phyloP scores from a whole-genome alignment of 2,329 filamentous ascomycete species.

The Aspergillus spinulosporus region DNA sequence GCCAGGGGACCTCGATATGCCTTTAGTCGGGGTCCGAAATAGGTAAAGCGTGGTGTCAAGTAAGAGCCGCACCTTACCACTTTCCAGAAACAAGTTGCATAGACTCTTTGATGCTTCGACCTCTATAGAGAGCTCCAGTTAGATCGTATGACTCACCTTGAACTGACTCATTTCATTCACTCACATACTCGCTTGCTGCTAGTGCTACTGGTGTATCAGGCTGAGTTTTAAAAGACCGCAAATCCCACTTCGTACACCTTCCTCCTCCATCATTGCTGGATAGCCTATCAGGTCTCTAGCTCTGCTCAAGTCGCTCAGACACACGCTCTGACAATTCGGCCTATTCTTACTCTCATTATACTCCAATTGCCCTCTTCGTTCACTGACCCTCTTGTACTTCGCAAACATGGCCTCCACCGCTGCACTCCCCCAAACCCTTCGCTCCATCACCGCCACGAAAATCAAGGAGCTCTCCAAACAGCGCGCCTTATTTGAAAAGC shows the following conservation, averaged over 20 bases:
- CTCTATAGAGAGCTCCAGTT: background rate
- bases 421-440: conserved; percentile 53
- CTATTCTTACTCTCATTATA: background rate
- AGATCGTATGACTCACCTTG: background rate
- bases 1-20: too few species aligned
- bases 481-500: conserved; percentile 50
- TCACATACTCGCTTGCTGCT: conserved; percentile 1
- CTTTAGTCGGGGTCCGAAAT: background rate
- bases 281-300: background rate
- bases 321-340: background rate
- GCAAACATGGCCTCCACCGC: conserved; percentile 34
- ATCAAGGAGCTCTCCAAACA: conserved; percentile 58
- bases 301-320: background rate
- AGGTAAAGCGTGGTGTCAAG: background rate
- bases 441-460: conserved; percentile 58
- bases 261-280: background rate
- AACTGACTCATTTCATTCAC: background rate
- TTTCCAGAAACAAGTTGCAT: background rate
- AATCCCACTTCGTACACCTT: background rate
- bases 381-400: background rate
- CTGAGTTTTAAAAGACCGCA: background rate
- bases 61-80: background rate
- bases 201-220: background rate
- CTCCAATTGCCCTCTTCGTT: background rate
- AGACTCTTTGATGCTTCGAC: background rate